Base-by-base conservation (phyloP, 352 stramenopile genomes). In the Pelagophyceae sp. region DNA sequence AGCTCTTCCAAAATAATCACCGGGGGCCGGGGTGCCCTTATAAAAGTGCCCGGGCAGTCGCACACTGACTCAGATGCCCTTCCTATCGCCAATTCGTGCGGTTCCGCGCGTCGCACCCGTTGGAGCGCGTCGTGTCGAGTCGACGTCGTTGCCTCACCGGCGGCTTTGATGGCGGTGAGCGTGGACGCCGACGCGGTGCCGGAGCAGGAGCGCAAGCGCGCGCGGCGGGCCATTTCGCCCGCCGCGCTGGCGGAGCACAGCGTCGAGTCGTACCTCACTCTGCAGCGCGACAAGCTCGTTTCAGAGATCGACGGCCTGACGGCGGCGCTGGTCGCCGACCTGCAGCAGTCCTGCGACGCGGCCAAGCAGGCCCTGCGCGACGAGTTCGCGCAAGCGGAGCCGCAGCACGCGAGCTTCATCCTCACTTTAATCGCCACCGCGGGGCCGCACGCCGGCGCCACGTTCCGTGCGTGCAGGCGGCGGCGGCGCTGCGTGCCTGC, bases 291-390 rank as follows among this genome's bases (percentile, higher is more conserved):
- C 67, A 51, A 58, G 17, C 33, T 74, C 33, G 35, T 74, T 37
- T 11, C 11, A 19, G 67, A 74, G 38, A 51, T 74, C 17, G 67
- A 74, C 67, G 33, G 5, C 33, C 38, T 74, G 67, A 74, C 67
- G 35, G 67, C 17, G 27, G 17, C 6, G 38, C 38, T 74, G 15
- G 67, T 74, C 35, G 0, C 1, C 2, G 67, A 74, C 11, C 38
- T 58, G 15, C 67, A 74, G 17, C 17, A 74, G 35, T 33, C 2
- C 15, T 50, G 33, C 67, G 2, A 33, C 35, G 29, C 29, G 67
- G 33, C 67, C 67, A 74, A 74, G 67, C 35, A 27, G 37, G 17
- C 3, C 20, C 67, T 74, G 15, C 67, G 67, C 11, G 35, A 11
- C 20, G 67, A 74, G 38, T 74, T 50, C 67, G 35, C 35, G 15